These are phyloP conservation scores for Lipomyces oligophaga DNA, from an alignment of 805 yeast species.

Conservation along the genomic window DNA sequence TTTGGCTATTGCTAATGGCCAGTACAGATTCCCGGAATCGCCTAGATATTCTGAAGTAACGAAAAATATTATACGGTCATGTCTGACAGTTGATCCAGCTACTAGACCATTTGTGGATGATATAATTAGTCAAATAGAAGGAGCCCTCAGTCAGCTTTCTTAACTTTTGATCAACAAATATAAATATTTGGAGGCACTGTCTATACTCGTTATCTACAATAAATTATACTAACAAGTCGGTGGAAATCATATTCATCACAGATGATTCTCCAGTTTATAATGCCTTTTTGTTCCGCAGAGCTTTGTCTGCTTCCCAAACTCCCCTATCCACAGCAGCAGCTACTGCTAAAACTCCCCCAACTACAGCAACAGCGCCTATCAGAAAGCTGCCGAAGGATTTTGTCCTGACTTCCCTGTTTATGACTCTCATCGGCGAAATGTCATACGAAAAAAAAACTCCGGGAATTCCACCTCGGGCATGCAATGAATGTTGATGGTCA, in stretches of 20 bases:
- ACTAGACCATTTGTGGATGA: constrained; percentile 63
- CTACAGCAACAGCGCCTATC: constrained; percentile 76
- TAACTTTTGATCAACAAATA: not conserved
- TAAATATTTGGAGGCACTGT: not conserved
- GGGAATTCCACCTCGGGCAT: constrained; percentile 80
- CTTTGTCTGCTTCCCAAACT: constrained; percentile 83
- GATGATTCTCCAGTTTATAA: not conserved
- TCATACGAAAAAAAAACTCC: constrained; percentile 86
- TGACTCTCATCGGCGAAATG: constrained; percentile 87
- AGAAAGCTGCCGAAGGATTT: constrained; percentile 81
- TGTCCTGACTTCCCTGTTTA: constrained; percentile 66
- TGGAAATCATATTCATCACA: not conserved
- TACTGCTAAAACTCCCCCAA: constrained; percentile 91
- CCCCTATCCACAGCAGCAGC: constrained; percentile 86
- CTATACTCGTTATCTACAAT: not conserved
- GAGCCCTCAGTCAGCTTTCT: not conserved
- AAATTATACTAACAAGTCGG: not conserved
- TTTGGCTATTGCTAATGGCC: constrained; percentile 69
- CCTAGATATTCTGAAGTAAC: constrained; percentile 55
- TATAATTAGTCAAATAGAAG: constrained; percentile 47
- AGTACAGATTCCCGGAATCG: constrained; percentile 52
- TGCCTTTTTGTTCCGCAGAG: constrained; percentile 52
- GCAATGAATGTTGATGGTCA: constrained; percentile 78
- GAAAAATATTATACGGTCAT: constrained; percentile 52
- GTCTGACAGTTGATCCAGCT: constrained; percentile 59